phyloP scores from a whole-genome alignment of 768 basidiomycete species.

The Lactifluus echinatus region DNA sequence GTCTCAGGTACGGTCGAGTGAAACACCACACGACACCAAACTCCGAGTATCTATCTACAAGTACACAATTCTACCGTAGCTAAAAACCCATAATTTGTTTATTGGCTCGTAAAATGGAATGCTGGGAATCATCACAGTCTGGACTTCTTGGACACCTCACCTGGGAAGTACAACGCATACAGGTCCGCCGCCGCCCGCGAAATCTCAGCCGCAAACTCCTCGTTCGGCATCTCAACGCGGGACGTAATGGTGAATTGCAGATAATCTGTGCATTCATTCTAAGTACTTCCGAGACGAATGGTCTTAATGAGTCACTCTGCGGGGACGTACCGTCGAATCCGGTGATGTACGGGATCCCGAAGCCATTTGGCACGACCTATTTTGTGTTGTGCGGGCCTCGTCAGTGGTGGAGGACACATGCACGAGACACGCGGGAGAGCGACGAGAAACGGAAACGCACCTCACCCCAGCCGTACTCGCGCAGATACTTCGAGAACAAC shows the following conservation, averaged over 20 bases:
- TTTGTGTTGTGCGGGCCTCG: not conserved
- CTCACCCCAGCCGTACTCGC: conserved; percentile 90
- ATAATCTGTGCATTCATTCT: conserved; percentile 41
- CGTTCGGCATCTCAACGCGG: conserved; percentile 74
- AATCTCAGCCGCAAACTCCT: conserved; percentile 64
- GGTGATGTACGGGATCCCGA: conserved; percentile 94
- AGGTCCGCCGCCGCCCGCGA: conserved; percentile 57
- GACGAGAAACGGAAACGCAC: conserved; percentile 27
- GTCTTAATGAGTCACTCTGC: not conserved
- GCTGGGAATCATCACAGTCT: not conserved
- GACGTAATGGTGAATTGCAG: conserved; percentile 87
- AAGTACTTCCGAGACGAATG: not conserved
- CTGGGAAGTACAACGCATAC: conserved; percentile 40
- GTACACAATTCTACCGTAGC: no score
- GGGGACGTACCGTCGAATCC: conserved; percentile 57
- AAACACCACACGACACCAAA: no score
- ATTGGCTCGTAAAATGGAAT: no score
- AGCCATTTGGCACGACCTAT: conserved; percentile 86
- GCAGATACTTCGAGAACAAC: conserved; percentile 77
- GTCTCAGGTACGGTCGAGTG: no score
- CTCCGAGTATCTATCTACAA: no score
- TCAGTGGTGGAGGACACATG: not conserved
- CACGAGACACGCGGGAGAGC: not conserved
- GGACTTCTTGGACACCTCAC: conserved; percentile 10
- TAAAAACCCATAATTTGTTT: no score